Conservation (phyloP, 805 yeast genomes). For the Lipomyces lipofer region DNA sequence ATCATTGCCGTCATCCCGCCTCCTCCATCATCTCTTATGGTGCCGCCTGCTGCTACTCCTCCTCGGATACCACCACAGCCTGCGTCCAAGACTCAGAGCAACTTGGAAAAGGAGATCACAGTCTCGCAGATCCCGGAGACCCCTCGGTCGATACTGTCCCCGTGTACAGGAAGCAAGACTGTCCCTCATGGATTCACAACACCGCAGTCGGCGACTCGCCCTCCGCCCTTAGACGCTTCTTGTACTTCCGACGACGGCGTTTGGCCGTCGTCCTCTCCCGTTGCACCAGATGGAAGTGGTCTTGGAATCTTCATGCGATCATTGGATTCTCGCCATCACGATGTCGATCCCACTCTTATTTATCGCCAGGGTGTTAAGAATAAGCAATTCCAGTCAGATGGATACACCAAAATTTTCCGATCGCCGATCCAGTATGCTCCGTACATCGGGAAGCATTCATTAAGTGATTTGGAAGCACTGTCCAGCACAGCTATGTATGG, state of each 20-base stretch:
- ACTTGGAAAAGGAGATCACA: too few relatives aligned
- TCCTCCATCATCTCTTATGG: slow-evolving; percentile 3
- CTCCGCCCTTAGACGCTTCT: neutral
- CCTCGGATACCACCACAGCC: slow-evolving; percentile 10
- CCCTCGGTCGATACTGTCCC: neutral
- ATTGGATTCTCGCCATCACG: slow-evolving; percentile 3
- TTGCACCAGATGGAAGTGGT: slow-evolving; percentile 18
- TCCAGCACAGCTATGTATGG: slow-evolving; percentile 10
- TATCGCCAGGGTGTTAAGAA: slow-evolving; percentile 3
- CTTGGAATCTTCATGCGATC: slow-evolving; percentile 26
- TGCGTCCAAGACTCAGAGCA: neutral
- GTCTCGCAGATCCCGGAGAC: neutral
- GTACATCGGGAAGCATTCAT: slow-evolving; percentile 22
- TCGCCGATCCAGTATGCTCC: slow-evolving; percentile 29
- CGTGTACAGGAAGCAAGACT: slow-evolving; percentile 5
- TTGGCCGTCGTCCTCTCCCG: slow-evolving; percentile 11
- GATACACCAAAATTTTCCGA: slow-evolving; percentile 17
- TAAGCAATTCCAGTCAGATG: neutral
- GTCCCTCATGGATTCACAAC: slow-evolving; percentile 12
- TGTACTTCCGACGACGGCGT: slow-evolving; percentile 9
- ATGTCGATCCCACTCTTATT: slow-evolving; percentile 22
- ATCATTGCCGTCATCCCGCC: slow-evolving; percentile 18
- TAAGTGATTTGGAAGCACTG: slow-evolving; percentile 20
- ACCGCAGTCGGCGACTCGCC: slow-evolving; percentile 19
- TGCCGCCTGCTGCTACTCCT: neutral